A percentile compares a stretch with the other conserved stretches of the same genome.
Conservation (phyloP, 352 stramenopile genomes). For the Phytophthora pistaciae region DNA sequence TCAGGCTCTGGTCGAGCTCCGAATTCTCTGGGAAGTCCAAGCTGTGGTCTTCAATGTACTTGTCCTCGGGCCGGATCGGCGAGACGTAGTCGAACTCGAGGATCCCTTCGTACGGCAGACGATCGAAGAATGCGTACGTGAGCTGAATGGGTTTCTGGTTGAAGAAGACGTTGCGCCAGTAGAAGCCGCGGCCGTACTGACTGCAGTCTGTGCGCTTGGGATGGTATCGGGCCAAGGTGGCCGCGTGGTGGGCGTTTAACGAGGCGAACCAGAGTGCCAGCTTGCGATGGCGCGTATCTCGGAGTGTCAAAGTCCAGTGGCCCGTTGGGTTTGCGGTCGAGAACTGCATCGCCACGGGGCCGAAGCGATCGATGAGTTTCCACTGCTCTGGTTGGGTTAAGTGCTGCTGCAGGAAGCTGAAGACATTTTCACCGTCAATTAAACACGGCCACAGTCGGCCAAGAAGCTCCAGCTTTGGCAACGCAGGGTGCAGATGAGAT, state of each 20-base stretch:
- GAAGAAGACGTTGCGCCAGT: slow-evolving; percentile 75
- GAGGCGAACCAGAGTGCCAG: slow-evolving; percentile 76
- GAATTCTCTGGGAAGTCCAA: slow-evolving; percentile 14
- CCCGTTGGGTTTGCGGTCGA: slow-evolving; percentile 68
- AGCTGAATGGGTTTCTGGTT: slow-evolving; percentile 64
- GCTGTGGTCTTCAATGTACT: slow-evolving; percentile 28
- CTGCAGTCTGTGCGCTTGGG: slow-evolving; percentile 65
- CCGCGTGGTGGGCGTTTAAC: slow-evolving; percentile 58
- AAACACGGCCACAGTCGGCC: slow-evolving; percentile 63
- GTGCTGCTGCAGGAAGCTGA: slow-evolving; percentile 60
- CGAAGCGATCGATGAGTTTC: slow-evolving; percentile 62
- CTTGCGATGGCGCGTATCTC: slow-evolving; percentile 65
- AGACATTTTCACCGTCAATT: slow-evolving; percentile 57
- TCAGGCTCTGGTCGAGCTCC: slow-evolving; percentile 14
- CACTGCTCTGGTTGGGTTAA: slow-evolving; percentile 55
- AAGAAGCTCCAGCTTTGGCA: slow-evolving; percentile 70
- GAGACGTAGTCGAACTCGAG: slow-evolving; percentile 81
- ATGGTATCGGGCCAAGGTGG: slow-evolving; percentile 34
- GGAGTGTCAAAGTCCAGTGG: slow-evolving; percentile 62
- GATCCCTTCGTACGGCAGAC: slow-evolving; percentile 55
- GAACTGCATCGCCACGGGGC: slow-evolving; percentile 61
- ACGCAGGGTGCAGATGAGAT: slow-evolving; percentile 31
- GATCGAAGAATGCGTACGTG: slow-evolving; percentile 69
- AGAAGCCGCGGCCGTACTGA: slow-evolving; percentile 63
- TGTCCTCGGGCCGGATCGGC: slow-evolving; percentile 62